Percentiles rank a stretch among this genome's conserved stretches.
These are phyloP conservation scores for Abrus pulchellus DNA, from an alignment of 306 rosid species.

Conservation along the genomic window DNA sequence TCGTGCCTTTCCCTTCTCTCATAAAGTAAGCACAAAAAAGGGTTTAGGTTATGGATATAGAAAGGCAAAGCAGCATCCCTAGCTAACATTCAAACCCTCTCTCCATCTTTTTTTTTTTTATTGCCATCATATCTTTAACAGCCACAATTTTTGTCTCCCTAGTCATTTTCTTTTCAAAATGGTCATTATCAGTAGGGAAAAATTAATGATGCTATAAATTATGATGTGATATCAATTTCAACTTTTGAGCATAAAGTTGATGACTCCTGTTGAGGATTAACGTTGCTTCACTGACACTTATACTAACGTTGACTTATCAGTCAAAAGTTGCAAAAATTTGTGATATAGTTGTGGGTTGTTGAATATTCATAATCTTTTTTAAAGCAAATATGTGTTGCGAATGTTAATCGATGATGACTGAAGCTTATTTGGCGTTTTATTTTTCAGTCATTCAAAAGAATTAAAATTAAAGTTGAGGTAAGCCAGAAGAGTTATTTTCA, in stretches of 20 bases:
- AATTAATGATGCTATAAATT: slow-evolving; percentile 14
- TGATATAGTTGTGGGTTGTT: background rate
- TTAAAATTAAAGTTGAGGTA: background rate
- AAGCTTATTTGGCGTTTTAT: background rate
- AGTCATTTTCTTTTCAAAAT: slow-evolving; percentile 50
- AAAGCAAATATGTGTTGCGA: background rate
- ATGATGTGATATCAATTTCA: slow-evolving; percentile 25
- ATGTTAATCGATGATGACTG: background rate
- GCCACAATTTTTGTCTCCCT: slow-evolving; percentile 45
- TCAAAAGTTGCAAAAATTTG: slow-evolving; percentile 31
- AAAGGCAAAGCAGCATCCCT: slow-evolving; percentile 42
- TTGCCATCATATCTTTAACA: slow-evolving; percentile 43
- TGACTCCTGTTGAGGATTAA: background rate
- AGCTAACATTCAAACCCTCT: slow-evolving; percentile 32
- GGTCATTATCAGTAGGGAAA: slow-evolving; percentile 47
- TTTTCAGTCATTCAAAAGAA: too few species aligned
- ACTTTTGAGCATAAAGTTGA: slow-evolving; percentile 24
- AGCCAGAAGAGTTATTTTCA: background rate
- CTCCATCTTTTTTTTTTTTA: slow-evolving; percentile 3
- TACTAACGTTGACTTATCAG: background rate
- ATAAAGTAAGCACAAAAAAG: slow-evolving; percentile 60
- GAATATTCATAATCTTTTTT: slow-evolving; percentile 8
- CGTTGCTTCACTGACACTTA: background rate
- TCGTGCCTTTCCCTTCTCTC: slow-evolving; percentile 59
- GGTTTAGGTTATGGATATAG: slow-evolving; percentile 43